phyloP scores from a whole-genome alignment of 2,329 filamentous ascomycete species.

The Aspergillus transmontanensis region DNA sequence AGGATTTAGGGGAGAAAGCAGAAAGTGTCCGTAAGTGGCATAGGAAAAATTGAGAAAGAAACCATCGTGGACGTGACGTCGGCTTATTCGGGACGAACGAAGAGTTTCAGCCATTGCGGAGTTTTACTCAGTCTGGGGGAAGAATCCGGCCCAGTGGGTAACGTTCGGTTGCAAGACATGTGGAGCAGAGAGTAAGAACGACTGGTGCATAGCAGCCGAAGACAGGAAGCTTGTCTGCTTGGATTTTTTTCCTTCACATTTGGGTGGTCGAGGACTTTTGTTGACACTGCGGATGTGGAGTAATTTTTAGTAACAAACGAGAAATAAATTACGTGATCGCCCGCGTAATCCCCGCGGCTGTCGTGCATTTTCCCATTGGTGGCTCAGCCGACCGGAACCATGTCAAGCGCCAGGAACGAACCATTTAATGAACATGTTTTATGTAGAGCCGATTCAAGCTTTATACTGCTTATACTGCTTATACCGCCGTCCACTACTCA shows the following conservation, averaged over 20 bases:
- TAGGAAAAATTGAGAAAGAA: neutral
- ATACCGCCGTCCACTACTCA: no score
- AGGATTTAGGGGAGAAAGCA: neutral
- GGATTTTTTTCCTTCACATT: neutral
- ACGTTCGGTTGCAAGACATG: neutral
- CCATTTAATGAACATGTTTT: no score
- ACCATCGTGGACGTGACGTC: neutral
- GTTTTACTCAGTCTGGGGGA: neutral
- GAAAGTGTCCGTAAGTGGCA: neutral
- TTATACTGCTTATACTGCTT: no score
- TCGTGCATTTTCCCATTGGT: no score
- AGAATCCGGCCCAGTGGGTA: neutral
- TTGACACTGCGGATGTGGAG: neutral
- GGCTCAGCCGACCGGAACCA: no score
- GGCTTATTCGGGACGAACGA: neutral
- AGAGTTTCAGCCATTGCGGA: neutral
- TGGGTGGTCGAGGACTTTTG: neutral
- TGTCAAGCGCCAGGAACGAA: no score
- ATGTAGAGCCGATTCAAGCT: no score
- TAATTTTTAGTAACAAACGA: no score
- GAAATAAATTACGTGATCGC: no score
- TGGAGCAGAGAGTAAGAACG: neutral
- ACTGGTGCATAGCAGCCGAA: neutral
- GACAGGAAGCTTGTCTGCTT: neutral
- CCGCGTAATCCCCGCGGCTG: no score